Evolutionary conservation across 2,329 filamentous ascomycete species (phyloP), one percentile per base, ranked within the genome.

Genomic region (Xylaria sp.): DNA sequence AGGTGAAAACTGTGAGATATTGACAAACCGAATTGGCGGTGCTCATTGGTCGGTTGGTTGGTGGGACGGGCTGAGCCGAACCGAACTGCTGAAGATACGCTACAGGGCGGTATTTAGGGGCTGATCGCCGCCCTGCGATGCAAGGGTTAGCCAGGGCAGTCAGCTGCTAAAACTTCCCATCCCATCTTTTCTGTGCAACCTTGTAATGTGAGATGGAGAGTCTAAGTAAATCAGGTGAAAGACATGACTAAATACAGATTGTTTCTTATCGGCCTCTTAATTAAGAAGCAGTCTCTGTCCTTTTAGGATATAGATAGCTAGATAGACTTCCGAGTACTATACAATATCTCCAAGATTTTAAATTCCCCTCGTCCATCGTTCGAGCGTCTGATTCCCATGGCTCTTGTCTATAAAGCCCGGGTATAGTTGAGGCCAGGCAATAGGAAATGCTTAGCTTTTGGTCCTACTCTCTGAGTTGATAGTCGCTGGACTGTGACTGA

Each of bases 1-100:
- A 68, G 60, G 39, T 60, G 41, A 65, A 68, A 68, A 68, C 56
- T 61, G 32, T 37, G 48, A 67, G 48, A 34, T 51, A 12, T 46
- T 7, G 5, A 61, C 18, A 39, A 25, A 1, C n/a, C 8, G 37
- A 50, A 52, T 60, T 65, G 50, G 13, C 15, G 56, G 32, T 51
- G 39, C 23, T 65, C 7, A 68, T 65, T 65, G 55, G 66, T n/a
- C 12, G 51, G 28, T 52, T 52, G 3, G 25, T 5, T 34, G 18
- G 13, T 54, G 25, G 20, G 34, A 44, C 34, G 34, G 13, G 23
- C 23, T 60, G 52, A 23, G 32, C 52, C 7, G 52, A 37, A 39
- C 32, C n/a, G 46, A 3, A 46, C 8, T 9, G 23, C 37, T 44
- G 20, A n/a, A 58, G 37, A 44, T 46, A 46, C 55, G 20, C 41